These are phyloP conservation scores for Neurospora sp. DNA, from an alignment of 495 filamentous ascomycete genomes.

Conservation along the genomic window DNA sequence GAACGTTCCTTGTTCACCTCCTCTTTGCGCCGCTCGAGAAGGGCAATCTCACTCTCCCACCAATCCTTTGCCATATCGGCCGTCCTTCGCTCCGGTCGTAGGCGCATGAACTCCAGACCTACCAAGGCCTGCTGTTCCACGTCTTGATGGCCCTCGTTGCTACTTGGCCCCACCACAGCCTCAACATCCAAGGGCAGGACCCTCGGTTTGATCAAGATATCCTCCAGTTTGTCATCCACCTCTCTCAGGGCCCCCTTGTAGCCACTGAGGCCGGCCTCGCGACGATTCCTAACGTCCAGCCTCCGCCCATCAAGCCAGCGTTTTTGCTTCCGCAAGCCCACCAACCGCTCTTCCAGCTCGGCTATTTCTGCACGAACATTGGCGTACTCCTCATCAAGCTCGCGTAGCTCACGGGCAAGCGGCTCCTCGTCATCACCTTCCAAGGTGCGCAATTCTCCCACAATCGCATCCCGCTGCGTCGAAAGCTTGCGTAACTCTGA, in stretches of 20 bases:
- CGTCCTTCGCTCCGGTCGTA: slow-evolving; percentile 61
- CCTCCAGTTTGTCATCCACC: slow-evolving; percentile 67
- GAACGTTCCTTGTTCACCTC: slow-evolving; percentile 56
- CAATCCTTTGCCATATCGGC: slow-evolving; percentile 67
- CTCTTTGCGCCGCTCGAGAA: slow-evolving; percentile 45
- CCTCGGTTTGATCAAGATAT: slow-evolving; percentile 58
- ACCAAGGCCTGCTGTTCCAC: slow-evolving; percentile 8
- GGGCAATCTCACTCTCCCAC: slow-evolving; percentile 56
- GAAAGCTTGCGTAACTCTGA: slow-evolving; percentile 51
- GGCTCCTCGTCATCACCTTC: slow-evolving; percentile 30
- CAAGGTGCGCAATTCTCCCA: slow-evolving; percentile 29
- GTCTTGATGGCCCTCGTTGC: slow-evolving; percentile 14
- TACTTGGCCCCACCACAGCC: slow-evolving; percentile 15
- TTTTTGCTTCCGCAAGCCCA: slow-evolving; percentile 54
- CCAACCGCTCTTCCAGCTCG: slow-evolving; percentile 51
- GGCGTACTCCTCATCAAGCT: slow-evolving; percentile 39
- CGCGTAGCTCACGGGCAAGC: slow-evolving; percentile 49
- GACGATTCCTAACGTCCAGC: slow-evolving; percentile 49
- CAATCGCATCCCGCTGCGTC: slow-evolving; percentile 37
- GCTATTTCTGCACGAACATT: slow-evolving; percentile 50
- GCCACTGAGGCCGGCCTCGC: slow-evolving; percentile 42
- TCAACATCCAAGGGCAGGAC: slow-evolving; percentile 32
- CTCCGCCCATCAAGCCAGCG: slow-evolving; percentile 50
- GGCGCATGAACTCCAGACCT: slow-evolving; percentile 38
- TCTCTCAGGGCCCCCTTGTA: slow-evolving; percentile 46